phyloP scores from a whole-genome alignment of 106 monocot species.

The Ottelia alismoides region DNA sequence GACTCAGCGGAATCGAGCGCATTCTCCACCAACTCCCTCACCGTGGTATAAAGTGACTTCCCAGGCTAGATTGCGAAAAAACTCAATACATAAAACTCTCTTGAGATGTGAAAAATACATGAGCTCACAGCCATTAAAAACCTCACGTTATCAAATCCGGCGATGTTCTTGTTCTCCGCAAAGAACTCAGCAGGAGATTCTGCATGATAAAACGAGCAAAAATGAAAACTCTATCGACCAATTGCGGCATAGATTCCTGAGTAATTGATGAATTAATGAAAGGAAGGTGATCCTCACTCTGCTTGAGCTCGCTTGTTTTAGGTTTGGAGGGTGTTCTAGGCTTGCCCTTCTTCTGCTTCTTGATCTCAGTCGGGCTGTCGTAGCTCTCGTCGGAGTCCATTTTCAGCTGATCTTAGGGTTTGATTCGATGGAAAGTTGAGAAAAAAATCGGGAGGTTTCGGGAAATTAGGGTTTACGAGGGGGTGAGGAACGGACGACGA shows the following conservation, averaged over 20 bases:
- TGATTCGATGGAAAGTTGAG: too few species aligned
- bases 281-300: constrained; percentile 31
- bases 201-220: constrained; percentile 16
- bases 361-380: constrained; percentile 24
- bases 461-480: too few species aligned
- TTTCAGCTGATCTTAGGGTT: too few species aligned
- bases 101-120: too few species aligned
- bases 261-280: not conserved
- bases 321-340: constrained; percentile 14
- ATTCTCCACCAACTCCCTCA: constrained; percentile 91
- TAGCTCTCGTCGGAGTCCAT: constrained; percentile 30
- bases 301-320: constrained; percentile 57
- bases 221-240: not conserved
- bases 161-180: constrained; percentile 99
- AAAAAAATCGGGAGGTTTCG: too few species aligned
- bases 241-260: not conserved
- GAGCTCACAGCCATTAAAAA: not conserved
- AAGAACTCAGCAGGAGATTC: constrained; percentile 99
- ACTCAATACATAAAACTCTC: not conserved
- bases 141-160: constrained; percentile 92
- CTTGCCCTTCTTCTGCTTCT: constrained; percentile 31
- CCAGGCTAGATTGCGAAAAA: constrained; percentile 40
- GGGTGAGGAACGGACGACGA: too few species aligned
- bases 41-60: constrained; percentile 87
- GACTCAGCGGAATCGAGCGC: constrained; percentile 95